Conservation (phyloP, 2,329 filamentous ascomycete genomes). For the Epichloe uncinata region DNA sequence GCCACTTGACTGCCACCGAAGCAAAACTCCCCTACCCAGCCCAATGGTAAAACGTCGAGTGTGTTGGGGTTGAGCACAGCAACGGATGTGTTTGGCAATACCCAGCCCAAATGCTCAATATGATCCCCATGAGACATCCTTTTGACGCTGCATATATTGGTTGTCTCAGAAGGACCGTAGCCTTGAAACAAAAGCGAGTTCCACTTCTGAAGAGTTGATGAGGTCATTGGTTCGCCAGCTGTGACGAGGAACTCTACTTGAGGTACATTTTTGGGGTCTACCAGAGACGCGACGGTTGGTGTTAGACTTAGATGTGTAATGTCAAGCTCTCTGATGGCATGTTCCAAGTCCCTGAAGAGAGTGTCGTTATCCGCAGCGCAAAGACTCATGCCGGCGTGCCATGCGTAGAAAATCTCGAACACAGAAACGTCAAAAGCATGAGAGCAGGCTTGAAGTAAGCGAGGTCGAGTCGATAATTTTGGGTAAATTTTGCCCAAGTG, state of each 20-base stretch:
- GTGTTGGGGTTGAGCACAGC: conserved; percentile 42
- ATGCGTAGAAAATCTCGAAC: conserved; percentile 82
- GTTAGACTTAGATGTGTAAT: conserved; percentile 78
- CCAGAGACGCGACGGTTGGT: conserved; percentile 68
- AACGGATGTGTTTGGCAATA: conserved; percentile 62
- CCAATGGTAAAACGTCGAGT: conserved; percentile 46
- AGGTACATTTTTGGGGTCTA: conserved; percentile 58
- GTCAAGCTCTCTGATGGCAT: conserved; percentile 45
- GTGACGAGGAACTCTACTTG: conserved; percentile 63
- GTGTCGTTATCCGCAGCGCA: conserved; percentile 64
- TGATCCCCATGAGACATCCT: conserved; percentile 43
- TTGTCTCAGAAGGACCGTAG: conserved; percentile 77
- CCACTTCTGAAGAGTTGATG: conserved; percentile 59
- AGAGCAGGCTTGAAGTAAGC: conserved; percentile 71
- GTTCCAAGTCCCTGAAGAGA: conserved; percentile 59
- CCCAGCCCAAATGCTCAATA: conserved; percentile 63
- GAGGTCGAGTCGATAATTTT: conserved; percentile 26
- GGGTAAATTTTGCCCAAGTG: conserved; percentile 56
- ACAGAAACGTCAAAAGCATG: conserved; percentile 81
- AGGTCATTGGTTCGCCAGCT: conserved; percentile 67
- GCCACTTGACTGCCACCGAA: conserved; percentile 78
- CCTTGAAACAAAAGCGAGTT: conserved; percentile 58
- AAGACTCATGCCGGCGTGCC: conserved; percentile 64
- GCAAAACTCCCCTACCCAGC: conserved; percentile 75
- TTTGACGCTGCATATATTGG: conserved; percentile 73